A percentile compares a stretch with the other conserved stretches of the same genome.
phyloP scores from a whole-genome alignment of 208 protist species.

The Lotmaria passim region DNA sequence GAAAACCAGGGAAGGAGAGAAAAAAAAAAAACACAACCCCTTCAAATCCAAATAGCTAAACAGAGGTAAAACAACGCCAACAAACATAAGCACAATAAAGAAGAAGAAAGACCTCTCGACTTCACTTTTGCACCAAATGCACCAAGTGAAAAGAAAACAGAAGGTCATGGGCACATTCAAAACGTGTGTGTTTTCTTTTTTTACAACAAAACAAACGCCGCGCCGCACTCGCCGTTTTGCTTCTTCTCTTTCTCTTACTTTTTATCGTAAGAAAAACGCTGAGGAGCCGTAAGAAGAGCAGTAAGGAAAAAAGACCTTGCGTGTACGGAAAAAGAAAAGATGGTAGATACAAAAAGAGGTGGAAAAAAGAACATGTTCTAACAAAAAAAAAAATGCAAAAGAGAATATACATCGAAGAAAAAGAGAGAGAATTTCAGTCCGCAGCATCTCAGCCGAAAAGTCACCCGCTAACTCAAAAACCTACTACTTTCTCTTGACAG shows the following conservation, averaged over 20 bases:
- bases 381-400: not conserved
- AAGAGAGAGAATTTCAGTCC: not conserved
- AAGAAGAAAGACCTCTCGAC: not conserved
- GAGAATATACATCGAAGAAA: not conserved
- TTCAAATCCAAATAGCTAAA: not conserved
- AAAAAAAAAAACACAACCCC: not conserved
- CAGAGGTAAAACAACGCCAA: not conserved
- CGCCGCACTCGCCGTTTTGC: too few relatives aligned
- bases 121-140: not conserved
- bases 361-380: not conserved
- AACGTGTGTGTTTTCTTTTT: too few relatives aligned
- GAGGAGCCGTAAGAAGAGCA: too few relatives aligned
- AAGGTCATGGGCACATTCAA: too few relatives aligned
- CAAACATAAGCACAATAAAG: not conserved
- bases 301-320: slow-evolving; percentile 16
- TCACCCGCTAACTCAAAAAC: too few relatives aligned
- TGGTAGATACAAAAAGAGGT: not conserved
- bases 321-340: slow-evolving; percentile 38
- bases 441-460: too few relatives aligned
- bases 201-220: slow-evolving; percentile 13
- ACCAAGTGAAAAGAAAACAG: slow-evolving; percentile 23
- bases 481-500: too few relatives aligned
- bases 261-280: too few relatives aligned
- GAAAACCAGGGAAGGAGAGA: slow-evolving; percentile 8
- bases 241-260: too few relatives aligned